A percentile compares a stretch with the other conserved stretches of the same genome.
These are phyloP conservation scores for Fusarium citri DNA, from an alignment of 2,329 filamentous ascomycete genomes.

Conservation along the genomic window DNA sequence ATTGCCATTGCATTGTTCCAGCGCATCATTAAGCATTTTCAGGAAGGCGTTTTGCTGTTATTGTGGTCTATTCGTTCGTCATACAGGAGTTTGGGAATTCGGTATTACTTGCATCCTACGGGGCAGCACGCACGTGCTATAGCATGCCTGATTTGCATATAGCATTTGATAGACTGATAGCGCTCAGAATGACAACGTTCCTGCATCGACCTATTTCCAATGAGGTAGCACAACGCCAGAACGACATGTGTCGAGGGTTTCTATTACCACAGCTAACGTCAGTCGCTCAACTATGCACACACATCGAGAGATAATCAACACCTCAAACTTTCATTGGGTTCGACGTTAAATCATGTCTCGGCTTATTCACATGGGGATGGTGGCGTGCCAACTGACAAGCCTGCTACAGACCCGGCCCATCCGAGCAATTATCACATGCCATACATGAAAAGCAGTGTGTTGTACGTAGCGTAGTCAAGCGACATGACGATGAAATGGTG, in stretches of 20 bases:
- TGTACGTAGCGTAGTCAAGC: background rate
- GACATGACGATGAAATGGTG: constrained; percentile 10
- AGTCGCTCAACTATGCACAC: background rate
- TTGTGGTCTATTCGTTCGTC: background rate
- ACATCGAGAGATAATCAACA: background rate
- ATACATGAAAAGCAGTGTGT: background rate
- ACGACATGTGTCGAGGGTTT: background rate
- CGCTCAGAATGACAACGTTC: background rate
- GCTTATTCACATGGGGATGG: background rate
- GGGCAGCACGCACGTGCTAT: constrained; percentile 9
- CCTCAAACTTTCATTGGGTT: background rate
- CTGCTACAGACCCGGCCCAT: background rate
- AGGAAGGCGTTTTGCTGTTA: background rate
- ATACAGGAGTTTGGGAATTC: constrained; percentile 5
- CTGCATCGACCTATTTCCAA: background rate
- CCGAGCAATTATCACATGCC: background rate
- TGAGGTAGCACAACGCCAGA: background rate
- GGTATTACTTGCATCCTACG: constrained; percentile 6
- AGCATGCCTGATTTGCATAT: constrained; percentile 2
- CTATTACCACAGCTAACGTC: background rate
- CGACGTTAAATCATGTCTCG: background rate
- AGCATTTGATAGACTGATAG: constrained; percentile 6
- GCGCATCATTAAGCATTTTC: background rate
- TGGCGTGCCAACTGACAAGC: background rate
- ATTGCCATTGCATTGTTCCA: constrained; percentile 22